phyloP scores from a whole-genome alignment of 345 rosid genomes.

The Populus pruinosa region DNA sequence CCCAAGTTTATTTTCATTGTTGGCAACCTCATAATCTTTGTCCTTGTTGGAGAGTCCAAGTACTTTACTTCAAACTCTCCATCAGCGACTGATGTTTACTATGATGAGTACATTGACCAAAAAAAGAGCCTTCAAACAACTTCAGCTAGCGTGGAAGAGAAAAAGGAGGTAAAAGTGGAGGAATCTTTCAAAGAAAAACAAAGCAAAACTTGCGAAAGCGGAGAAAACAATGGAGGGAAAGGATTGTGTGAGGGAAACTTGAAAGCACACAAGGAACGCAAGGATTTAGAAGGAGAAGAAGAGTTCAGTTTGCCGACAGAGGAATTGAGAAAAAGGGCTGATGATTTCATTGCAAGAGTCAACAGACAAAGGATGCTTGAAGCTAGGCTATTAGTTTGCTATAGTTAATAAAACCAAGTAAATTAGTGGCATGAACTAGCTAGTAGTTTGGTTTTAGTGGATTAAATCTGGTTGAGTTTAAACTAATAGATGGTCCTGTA shows the following conservation, averaged over 20 bases:
- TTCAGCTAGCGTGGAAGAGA: not conserved
- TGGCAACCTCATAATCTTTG: conserved; percentile 51
- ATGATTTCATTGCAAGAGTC: conserved; percentile 62
- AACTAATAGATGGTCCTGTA: not conserved
- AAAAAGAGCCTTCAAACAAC: conserved; percentile 17
- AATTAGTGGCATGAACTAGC: not conserved
- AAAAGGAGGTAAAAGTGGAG: conserved; percentile 13
- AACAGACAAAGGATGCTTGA: conserved; percentile 55
- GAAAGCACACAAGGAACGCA: conserved; percentile 11
- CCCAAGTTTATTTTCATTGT: conserved; percentile 46
- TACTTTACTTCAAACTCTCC: conserved; percentile 34
- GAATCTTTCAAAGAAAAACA: conserved; percentile 10
- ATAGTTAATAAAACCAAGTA: not conserved
- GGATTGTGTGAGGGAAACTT: not conserved
- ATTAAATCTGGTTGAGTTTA: not conserved
- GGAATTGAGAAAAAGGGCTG: conserved; percentile 61
- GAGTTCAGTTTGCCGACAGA: conserved; percentile 33
- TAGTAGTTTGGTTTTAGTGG: not conserved
- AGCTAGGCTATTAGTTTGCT: conserved; percentile 17
- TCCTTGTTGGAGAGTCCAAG: conserved; percentile 50
- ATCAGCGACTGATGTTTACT: conserved; percentile 21
- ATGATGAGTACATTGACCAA: conserved; percentile 33
- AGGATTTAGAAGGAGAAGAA: conserved; percentile 12
- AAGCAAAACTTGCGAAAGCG: conserved; percentile 9
- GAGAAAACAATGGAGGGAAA: conserved; percentile 3